Evolutionary conservation across 352 stramenopile genomes (phyloP), one percentile per base, ranked within the genome.

Genomic region (Phytophthora aleatoria): DNA sequence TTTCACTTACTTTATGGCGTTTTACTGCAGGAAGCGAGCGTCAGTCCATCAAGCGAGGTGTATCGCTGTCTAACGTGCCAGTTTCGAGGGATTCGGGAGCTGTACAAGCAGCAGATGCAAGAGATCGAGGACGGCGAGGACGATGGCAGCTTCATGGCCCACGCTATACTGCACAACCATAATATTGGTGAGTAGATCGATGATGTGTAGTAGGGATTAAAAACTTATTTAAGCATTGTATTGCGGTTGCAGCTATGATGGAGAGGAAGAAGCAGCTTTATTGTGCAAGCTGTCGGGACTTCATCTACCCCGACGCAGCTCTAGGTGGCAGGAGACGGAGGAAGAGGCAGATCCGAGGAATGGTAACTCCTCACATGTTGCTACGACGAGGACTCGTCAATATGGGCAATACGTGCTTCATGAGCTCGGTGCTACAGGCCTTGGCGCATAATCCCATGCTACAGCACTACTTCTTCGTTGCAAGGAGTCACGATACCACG

Each of bases 351-450:
- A 61, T 58, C 54, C 50, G 45, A 38, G 49, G 55, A 52, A 42
- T 57, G 5, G n/a, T 58, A 31, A 38, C 61, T 20, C 16, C 64
- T 27, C 47, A 73, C 57, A 56, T 58, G 45, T 48, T 81, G 35
- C 44, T 77, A 47, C 68, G 68, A 28, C 74, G 84, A 28, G 87
- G 87, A 44, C 69, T 95, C 30, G 79, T 91, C 33, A 95, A 95
- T 67, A 88, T 95, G 79, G 87, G 87, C 35, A 95, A 92, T 61
- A 91, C 87, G 45, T 93, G 87, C 80, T 95, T 86, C 47, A 85
- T 95, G 83, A 93, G 90, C 66, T 79, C 78, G 1, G 85, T 93
- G 50, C 64, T 95, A 39, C 87, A 95, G 64, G 71, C 78, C 12
- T 67, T 92, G 45, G 77, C 74, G 15, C 81, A 90, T 71, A 94